These are phyloP conservation scores for Plasmodium sp. DNA, from an alignment of 169 alveolate species.

Conservation along the genomic window DNA sequence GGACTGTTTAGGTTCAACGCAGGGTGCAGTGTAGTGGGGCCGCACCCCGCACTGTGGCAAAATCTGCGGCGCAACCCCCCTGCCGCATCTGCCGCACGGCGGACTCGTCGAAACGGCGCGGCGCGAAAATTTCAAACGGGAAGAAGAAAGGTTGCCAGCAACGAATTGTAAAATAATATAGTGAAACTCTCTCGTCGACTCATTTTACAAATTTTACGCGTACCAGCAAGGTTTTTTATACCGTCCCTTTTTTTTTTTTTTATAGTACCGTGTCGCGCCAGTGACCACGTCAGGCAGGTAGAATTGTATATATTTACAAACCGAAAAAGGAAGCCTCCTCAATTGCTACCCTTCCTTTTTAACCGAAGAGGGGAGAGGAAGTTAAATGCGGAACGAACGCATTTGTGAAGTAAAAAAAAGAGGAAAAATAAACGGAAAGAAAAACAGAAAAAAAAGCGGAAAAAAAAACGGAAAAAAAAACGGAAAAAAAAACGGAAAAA, in stretches of 20 bases:
- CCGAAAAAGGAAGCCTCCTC: not conserved
- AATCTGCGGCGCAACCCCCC: not conserved
- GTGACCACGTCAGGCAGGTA: not conserved
- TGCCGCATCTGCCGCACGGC: not conserved
- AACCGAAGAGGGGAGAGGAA: not conserved
- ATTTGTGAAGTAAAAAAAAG: not conserved
- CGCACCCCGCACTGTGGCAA: not conserved
- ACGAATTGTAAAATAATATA: not conserved
- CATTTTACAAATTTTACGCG: not conserved
- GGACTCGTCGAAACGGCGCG: not conserved
- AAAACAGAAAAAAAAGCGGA: not conserved
- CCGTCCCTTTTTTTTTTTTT: not conserved
- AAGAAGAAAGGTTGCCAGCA: not conserved
- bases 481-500: too few relatives aligned
- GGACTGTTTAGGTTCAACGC: not conserved
- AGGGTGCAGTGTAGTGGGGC: not conserved
- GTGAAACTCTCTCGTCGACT: not conserved
- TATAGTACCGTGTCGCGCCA: not conserved
- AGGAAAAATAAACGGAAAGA: not conserved
- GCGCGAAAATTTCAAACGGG: not conserved
- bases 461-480: not conserved
- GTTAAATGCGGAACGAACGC: not conserved
- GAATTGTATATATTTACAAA: not conserved
- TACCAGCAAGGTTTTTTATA: not conserved
- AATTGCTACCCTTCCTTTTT: not conserved